Percentiles rank a stretch among this genome's conserved stretches.
Evolutionary conservation across 2,329 filamentous ascomycete genomes (phyloP).

Genomic region (Alternaria gaisen): DNA sequence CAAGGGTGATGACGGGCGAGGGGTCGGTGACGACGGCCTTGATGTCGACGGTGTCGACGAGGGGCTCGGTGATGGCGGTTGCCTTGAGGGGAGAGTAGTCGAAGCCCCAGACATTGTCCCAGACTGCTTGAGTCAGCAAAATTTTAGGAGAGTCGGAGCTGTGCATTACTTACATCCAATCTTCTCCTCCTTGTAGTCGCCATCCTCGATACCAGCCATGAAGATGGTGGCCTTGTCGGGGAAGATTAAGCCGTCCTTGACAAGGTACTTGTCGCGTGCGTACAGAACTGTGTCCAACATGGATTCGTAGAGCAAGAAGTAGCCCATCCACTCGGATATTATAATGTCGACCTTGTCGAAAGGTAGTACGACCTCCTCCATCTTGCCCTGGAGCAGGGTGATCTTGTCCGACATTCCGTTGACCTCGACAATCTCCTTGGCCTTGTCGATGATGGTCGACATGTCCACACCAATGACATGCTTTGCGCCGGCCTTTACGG

Average conservation of each 20-base stretch:
- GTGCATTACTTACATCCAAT: conserved; percentile 77
- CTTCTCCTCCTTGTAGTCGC: conserved; percentile 99
- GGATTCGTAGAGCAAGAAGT: conserved; percentile 97
- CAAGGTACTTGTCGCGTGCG: conserved; percentile 90
- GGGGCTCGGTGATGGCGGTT: conserved; percentile 91
- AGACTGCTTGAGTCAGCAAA: conserved; percentile 69
- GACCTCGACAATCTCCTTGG: conserved; percentile 87
- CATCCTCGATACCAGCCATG: conserved; percentile 96
- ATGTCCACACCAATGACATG: conserved; percentile 99
- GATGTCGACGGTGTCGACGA: conserved; percentile 97
- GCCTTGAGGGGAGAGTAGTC: conserved; percentile 94
- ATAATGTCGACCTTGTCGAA: conserved; percentile 98
- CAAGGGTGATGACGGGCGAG: conserved; percentile 81
- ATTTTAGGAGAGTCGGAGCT: not conserved
- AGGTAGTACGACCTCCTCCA: conserved; percentile 96
- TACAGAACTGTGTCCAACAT: conserved; percentile 99
- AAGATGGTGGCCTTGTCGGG: conserved; percentile 99
- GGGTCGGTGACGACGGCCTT: conserved; percentile 98
- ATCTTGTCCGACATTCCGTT: conserved; percentile 97
- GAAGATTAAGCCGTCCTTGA: conserved; percentile 90
- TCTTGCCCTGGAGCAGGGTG: conserved; percentile 97
- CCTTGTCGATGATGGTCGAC: conserved; percentile 99
- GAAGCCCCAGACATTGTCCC: conserved; percentile 99
- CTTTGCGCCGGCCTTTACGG: conserved; percentile 93
- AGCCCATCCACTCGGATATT: conserved; percentile 99